Base-by-base conservation (phyloP, 176 grass and related monocot species). In the Triticum urartu region DNA sequence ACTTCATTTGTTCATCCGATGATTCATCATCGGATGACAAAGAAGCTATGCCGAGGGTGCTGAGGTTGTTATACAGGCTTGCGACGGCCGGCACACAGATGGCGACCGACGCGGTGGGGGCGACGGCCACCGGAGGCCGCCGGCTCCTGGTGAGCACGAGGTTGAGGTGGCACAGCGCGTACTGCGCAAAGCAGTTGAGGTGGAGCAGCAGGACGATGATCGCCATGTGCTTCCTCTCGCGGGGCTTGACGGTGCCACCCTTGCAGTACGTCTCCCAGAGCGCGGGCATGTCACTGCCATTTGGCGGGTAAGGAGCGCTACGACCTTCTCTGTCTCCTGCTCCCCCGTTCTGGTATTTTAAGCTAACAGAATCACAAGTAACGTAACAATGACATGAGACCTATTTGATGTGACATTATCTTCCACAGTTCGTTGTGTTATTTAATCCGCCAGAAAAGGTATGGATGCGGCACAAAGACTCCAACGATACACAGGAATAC, bases 121-220 rank as follows among this genome's bases (percentile, higher is more conserved):
- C 90, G 21, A 92, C 94, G 10, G 89, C 94, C 54, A 97, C 11
- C 17, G 81, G 56, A 3, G 94, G 94, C 21, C 90, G 83, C 25
- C 71, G 24, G 4, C 75, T 81, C 11, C 94, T 80, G 1, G 24
- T 80, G 60, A 79, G 88, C 0, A 92, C 94, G 6, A 90, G 83
- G 79, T 97, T 97, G 28, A 97, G 90, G 33, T 90, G 90, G 7
- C 94, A 97, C 8, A 94, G 30, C 0, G 88, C 86, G 72, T 97
- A 97, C 84, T 97, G 94, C 0, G 92, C 91, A 9, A 97, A 81
- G 83, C 94, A 97, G 61, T 97, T 97, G 4, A 97, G 6, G 59
- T 97, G 89, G 5, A 97, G 90, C 66, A 97, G 77, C 36, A 82
- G 14, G 8, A 94, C 28, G 11, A 94, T 88, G 5, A 89, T 88